These are phyloP conservation scores for Pythium phragmiticola DNA, from an alignment of 352 stramenopile species.

Conservation along the genomic window DNA sequence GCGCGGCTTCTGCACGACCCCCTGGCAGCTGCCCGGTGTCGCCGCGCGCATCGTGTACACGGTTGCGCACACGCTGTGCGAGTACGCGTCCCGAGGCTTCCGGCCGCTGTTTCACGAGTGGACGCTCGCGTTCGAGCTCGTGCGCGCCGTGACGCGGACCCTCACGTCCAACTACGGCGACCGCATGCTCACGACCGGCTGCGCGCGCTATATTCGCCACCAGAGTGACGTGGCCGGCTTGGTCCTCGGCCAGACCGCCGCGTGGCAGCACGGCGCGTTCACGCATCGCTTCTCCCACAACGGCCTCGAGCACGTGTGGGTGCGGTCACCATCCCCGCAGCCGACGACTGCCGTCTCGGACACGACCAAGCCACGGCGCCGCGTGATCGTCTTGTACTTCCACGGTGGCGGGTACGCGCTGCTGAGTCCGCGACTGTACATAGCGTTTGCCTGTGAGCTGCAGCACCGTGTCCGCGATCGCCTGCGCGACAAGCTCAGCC, in stretches of 20 bases:
- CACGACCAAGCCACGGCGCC: not conserved
- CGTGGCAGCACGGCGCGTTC: not conserved
- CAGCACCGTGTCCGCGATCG: not conserved
- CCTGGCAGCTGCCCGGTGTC: slow-evolving; percentile 20
- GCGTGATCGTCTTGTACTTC: slow-evolving; percentile 18
- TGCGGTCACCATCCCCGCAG: not conserved
- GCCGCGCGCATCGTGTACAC: slow-evolving; percentile 19
- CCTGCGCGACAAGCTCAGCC: too few species aligned
- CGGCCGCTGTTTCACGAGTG: slow-evolving; percentile 18
- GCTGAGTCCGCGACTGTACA: slow-evolving; percentile 13
- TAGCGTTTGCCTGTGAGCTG: slow-evolving; percentile 28
- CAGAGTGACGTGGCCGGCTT: slow-evolving; percentile 5
- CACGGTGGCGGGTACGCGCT: slow-evolving; percentile 21
- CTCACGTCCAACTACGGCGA: slow-evolving; percentile 6
- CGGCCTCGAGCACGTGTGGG: slow-evolving; percentile 27
- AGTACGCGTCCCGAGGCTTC: slow-evolving; percentile 23
- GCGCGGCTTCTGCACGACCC: too few species aligned
- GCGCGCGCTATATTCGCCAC: slow-evolving; percentile 3
- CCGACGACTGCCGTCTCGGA: too few species aligned
- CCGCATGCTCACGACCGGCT: not conserved
- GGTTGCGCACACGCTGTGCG: slow-evolving; percentile 1
- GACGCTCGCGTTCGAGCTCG: slow-evolving; percentile 26
- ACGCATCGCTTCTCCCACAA: slow-evolving; percentile 11
- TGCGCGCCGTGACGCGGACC: slow-evolving; percentile 2
- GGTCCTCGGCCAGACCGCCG: not conserved